Percentiles rank a stretch among this genome's conserved stretches.
These are phyloP conservation scores for Talaromyces sp. DNA, from an alignment of 2,329 filamentous ascomycete genomes.

Conservation along the genomic window DNA sequence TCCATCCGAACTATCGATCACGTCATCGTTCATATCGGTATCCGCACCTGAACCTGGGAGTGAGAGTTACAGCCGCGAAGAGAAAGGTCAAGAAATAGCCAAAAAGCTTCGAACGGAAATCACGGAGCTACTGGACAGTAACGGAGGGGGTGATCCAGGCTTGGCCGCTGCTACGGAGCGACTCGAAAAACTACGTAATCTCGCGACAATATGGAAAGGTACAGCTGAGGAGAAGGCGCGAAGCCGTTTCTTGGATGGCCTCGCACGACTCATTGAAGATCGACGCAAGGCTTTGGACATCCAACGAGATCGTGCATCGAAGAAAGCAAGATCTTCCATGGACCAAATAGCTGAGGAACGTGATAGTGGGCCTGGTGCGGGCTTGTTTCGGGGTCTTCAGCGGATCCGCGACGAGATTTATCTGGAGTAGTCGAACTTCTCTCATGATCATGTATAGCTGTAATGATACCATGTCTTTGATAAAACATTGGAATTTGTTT, in stretches of 20 bases:
- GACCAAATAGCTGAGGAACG: conserved; percentile 23
- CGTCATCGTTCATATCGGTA: conserved; percentile 83
- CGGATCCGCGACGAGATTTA: conserved; percentile 55
- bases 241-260: conserved; percentile 71
- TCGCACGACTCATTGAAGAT: conserved; percentile 82
- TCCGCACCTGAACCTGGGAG: conserved; percentile 74
- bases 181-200: conserved; percentile 71
- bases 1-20: conserved; percentile 78
- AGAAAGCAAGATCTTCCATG: conserved; percentile 25
- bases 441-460: conserved; percentile 13
- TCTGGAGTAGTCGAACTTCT: conserved; percentile 39
- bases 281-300: conserved; percentile 48
- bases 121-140: conserved; percentile 58
- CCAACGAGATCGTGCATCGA: conserved; percentile 26
- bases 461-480: background rate
- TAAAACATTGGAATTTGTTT: background rate
- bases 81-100: conserved; percentile 81
- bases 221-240: conserved; percentile 90
- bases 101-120: conserved; percentile 66
- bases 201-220: conserved; percentile 87
- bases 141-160: conserved; percentile 60
- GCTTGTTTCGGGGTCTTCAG: conserved; percentile 52
- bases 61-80: conserved; percentile 68
- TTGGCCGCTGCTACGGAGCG: conserved; percentile 66
- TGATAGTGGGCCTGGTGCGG: conserved; percentile 44